Base-by-base conservation (phyloP, 192 early-diverging fungal genomes). In the Backusella australiensis region DNA sequence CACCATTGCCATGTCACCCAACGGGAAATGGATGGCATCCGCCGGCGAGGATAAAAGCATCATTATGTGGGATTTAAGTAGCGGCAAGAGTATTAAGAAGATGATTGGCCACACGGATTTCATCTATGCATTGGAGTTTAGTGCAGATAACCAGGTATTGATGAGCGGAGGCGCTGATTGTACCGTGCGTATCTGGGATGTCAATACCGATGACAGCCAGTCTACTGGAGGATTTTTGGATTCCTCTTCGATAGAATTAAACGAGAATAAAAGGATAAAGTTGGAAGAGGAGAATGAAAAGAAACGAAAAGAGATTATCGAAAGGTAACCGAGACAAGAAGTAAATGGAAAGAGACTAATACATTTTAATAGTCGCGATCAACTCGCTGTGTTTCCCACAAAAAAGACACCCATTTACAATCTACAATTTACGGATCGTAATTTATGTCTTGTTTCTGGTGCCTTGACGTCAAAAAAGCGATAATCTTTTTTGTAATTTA, bases 341-440 rank as follows among this genome's bases (percentile, higher is more conserved):
- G 8, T 26, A 1, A 14, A 23, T 23, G 4, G 4, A 14, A 32
- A 15, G 14, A 23, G 34, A 49, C 21, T 63, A 34, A 49, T 46
- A 21, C 3, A 17, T 66, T 42, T 19, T 70, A 63, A 34, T 75
- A 83, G 82, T 52, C 52, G 56, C 49, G 88, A 91, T 66, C 87
- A 91, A 69, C 75, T 97, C 8, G 87, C 85, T 8, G 89, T 93
- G 0, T 98, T 93, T 82, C 89, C 89, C 9, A 99, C 98, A 2
- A 98, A 98, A 81, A 87, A 88, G 80, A 98, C 98, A 52, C 96
- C 98, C 0, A 89, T 97, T 34, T 95, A 94, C 79, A 89, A 88
- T 68, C 85, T 97, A 38, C 82, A 90, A 69, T 98, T 96, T 84
- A 97, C 93, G 23, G 86, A 89, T 77, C 87, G 93, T 35, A 99